Base-by-base conservation (phyloP, 257 asterid species). In the Solanum pimpinellifolium region DNA sequence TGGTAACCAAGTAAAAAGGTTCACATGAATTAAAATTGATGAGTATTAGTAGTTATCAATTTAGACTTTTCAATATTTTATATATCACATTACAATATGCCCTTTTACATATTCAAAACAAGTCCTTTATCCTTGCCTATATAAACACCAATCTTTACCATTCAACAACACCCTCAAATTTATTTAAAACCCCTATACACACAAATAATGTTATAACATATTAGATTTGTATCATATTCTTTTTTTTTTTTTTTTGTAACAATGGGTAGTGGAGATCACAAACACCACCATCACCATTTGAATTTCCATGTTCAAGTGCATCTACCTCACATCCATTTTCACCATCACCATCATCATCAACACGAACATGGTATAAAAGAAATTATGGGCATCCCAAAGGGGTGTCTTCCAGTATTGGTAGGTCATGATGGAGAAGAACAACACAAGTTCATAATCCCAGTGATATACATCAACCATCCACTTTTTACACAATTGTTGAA, bases 341-440 rank as follows among this genome's bases (percentile, higher is more conserved):
- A 80, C 42, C 84, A 80, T 14, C 84, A 80, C 12, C 84, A 80
- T 15, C 84, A 80, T 10, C 65, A 78, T 80, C 84, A 47, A 47
- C 84, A 80, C 11, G 42, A 8, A 18, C 70, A 72, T 47, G 88
- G 62, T 72, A 86, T 29, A 62, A 73, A 87, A 59, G 87, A 89
- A 5, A 23, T 41, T n/a, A 44, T 60, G 27, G 88, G 76, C 11
- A 86, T 90, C 31, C 93, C 92, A 1, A 91, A 88, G 65, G 93
- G 93, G 3, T 91, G 90, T 49, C 49, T 91, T 7, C 92, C 93
- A 23, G 88, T 91, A 21, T 27, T 91, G 91, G 93, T 91, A 37
- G 93, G 92, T 46, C 77, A 68, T 5, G 86, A 84, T 35, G 91
- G 89, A 15, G 90, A 88, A 85, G 92, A 91, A 74, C 91, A 56